These are phyloP conservation scores for Suhomyces canberraensis DNA, from an alignment of 805 yeast species.

Conservation along the genomic window DNA sequence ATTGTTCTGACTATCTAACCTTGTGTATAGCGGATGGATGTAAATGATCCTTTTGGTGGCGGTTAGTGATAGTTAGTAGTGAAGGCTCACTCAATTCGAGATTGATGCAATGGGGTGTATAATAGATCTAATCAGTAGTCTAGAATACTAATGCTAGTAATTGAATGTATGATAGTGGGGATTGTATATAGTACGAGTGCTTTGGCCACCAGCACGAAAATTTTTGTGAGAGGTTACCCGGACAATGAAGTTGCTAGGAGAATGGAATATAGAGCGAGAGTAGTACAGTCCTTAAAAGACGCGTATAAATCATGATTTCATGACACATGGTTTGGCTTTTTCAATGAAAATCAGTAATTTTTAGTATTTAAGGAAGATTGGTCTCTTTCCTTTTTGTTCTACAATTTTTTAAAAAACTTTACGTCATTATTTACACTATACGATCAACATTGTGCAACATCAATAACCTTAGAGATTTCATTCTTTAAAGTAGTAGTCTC, in stretches of 20 bases:
- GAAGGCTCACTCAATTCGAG: background rate
- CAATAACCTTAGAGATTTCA: slow-evolving; percentile 11
- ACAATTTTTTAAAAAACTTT: too few species aligned
- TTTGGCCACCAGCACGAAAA: slow-evolving; percentile 12
- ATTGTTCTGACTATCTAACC: background rate
- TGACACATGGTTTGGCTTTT: too few species aligned
- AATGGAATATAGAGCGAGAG: background rate
- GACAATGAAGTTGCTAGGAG: slow-evolving; percentile 4
- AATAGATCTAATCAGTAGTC: slow-evolving; percentile 43
- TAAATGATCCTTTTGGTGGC: background rate
- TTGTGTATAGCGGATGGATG: background rate
- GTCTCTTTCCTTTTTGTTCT: too few species aligned
- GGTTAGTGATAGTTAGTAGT: background rate
- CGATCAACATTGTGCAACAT: slow-evolving; percentile 6
- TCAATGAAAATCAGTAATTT: too few species aligned
- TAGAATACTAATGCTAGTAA: slow-evolving; percentile 10
- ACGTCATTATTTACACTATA: background rate
- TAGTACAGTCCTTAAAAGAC: too few species aligned
- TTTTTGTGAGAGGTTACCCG: slow-evolving; percentile 14
- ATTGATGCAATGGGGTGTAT: slow-evolving; percentile 4
- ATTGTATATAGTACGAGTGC: background rate
- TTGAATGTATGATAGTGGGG: background rate
- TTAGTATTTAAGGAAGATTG: too few species aligned
- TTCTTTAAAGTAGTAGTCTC: slow-evolving; percentile 10
- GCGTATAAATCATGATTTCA: too few species aligned